These are phyloP conservation scores for Conticribra weissflogii DNA, from an alignment of 108 stramenopile genomes.

Conservation along the genomic window DNA sequence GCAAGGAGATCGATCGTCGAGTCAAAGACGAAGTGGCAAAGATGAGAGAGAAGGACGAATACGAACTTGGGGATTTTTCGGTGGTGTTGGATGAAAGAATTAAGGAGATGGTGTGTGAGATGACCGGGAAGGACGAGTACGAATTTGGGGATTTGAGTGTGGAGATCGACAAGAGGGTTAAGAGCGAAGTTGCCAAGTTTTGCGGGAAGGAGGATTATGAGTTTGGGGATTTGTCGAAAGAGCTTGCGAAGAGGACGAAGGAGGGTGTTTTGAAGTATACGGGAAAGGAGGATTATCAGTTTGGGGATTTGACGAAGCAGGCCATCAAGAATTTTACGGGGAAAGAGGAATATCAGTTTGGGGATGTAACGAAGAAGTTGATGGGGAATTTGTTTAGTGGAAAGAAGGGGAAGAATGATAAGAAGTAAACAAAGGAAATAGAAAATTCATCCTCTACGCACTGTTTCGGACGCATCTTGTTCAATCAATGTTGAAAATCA, in stretches of 20 bases:
- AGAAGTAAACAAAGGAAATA: not conserved
- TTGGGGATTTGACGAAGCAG: conserved; percentile 68
- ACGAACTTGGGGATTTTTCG: conserved; percentile 76
- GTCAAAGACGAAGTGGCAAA: conserved; percentile 79
- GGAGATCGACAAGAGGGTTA: conserved; percentile 69
- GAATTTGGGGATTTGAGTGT: conserved; percentile 75
- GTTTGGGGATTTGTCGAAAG: conserved; percentile 67
- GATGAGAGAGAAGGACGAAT: conserved; percentile 57
- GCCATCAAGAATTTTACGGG: conserved; percentile 73
- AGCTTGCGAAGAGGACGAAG: conserved; percentile 62
- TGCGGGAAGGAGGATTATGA: conserved; percentile 72
- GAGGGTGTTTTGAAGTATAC: conserved; percentile 73
- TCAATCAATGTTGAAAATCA: too few relatives aligned
- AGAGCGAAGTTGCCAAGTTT: conserved; percentile 63
- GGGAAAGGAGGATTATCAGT: conserved; percentile 72
- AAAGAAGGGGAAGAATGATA: conserved; percentile 33
- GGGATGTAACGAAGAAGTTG: conserved; percentile 77
- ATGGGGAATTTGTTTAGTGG: conserved; percentile 68
- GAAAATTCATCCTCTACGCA: not conserved
- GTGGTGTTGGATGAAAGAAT: conserved; percentile 71
- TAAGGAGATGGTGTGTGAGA: conserved; percentile 61
- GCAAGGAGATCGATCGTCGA: conserved; percentile 75
- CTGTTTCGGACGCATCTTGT: too few relatives aligned
- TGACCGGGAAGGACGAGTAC: conserved; percentile 81
- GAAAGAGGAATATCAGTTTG: conserved; percentile 72